Conservation (phyloP, 2,329 filamentous ascomycete species). For the Colletotrichum eleusines region DNA sequence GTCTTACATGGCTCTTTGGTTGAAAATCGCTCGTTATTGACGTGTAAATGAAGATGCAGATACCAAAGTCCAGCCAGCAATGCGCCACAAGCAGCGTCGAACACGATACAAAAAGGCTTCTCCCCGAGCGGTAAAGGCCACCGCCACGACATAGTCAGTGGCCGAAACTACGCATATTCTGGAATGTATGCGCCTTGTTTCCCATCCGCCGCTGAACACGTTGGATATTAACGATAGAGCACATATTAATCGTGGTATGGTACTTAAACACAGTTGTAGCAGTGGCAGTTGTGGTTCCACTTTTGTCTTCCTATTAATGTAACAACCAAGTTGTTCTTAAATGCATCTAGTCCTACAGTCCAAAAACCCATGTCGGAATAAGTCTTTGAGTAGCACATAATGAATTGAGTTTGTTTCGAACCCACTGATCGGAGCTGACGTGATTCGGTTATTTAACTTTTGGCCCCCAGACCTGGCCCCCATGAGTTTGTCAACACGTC, state of each 20-base stretch:
- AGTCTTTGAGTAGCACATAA: too few species aligned
- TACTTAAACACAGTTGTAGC: too few species aligned
- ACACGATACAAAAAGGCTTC: background rate
- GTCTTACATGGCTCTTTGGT: slow-evolving; percentile 51
- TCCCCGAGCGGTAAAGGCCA: slow-evolving; percentile 21
- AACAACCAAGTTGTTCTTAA: too few species aligned
- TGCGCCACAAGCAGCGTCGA: background rate
- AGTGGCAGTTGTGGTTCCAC: too few species aligned
- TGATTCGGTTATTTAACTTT: slow-evolving; percentile 46
- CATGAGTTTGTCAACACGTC: slow-evolving; percentile 37
- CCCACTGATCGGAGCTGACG: slow-evolving; percentile 34
- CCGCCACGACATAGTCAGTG: background rate
- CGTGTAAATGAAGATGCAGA: slow-evolving; percentile 48
- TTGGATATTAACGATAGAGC: background rate
- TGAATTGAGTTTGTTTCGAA: too few species aligned
- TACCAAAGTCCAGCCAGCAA: slow-evolving; percentile 14
- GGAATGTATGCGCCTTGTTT: background rate
- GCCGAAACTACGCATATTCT: background rate
- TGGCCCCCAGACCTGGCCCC: slow-evolving; percentile 44
- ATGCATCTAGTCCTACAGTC: too few species aligned
- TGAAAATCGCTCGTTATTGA: slow-evolving; percentile 56
- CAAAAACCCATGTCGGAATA: too few species aligned
- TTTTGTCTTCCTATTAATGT: too few species aligned
- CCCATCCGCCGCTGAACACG: background rate
- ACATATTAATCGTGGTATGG: background rate